Evolutionary conservation across 1,284 basidiomycete species (phyloP).

Genomic region (Mycena sp.): DNA sequence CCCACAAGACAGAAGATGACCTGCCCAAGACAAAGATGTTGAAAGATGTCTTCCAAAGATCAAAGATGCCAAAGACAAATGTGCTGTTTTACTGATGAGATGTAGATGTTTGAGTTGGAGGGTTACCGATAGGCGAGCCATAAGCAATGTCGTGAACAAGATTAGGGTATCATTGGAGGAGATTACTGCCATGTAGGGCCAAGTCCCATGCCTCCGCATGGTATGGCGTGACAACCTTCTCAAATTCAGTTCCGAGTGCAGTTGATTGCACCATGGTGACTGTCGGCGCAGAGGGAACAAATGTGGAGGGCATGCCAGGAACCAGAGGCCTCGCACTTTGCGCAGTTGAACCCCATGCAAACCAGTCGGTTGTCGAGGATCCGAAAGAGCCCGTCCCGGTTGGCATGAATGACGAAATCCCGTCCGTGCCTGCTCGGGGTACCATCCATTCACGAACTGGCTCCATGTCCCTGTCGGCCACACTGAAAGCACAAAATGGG

Average conservation of each 20-base stretch:
- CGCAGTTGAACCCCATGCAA: conserved; percentile 12
- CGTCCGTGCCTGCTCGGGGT: conserved; percentile 13
- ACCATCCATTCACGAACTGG: background rate
- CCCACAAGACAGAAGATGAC: too few species aligned
- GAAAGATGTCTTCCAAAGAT: too few species aligned
- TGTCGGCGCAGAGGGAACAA: conserved; percentile 10
- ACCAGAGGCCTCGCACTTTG: conserved; percentile 5
- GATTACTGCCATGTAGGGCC: conserved; percentile 2
- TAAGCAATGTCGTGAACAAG: too few species aligned
- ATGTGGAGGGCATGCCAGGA: too few species aligned
- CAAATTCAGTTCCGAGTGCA: conserved; percentile 17
- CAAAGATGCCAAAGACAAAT: too few species aligned
- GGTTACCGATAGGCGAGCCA: too few species aligned
- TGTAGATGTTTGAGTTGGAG: too few species aligned
- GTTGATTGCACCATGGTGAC: background rate
- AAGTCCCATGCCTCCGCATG: background rate
- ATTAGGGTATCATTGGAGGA: background rate
- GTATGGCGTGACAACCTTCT: conserved; percentile 7
- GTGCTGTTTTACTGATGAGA: too few species aligned
- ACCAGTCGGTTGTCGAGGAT: conserved; percentile 2
- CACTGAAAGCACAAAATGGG: conserved; percentile 16
- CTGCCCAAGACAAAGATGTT: too few species aligned
- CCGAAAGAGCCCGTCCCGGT: background rate
- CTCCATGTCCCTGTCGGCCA: conserved; percentile 7
- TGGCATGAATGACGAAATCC: conserved; percentile 9